Base-by-base conservation (phyloP, 2,329 filamentous ascomycete genomes). In the Mycosphaerelloides madeirae region DNA sequence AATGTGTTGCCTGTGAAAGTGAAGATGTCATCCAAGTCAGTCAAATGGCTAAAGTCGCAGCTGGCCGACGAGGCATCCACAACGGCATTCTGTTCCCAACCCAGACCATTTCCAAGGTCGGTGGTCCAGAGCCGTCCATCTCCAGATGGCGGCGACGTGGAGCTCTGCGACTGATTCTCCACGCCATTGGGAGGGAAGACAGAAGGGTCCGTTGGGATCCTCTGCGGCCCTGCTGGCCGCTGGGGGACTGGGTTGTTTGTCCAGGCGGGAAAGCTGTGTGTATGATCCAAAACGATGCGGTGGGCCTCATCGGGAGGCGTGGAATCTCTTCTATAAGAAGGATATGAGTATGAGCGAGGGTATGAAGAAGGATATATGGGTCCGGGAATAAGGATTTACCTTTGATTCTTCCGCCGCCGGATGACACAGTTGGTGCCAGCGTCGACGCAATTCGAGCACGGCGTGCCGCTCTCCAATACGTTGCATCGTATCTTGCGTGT, bases 391-490 rank as follows among this genome's bases (percentile, higher is more conserved):
- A 25, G 5, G 4, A 19, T 38, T 38, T 22, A 52, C 53, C 53
- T 51, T 35, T 55, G 50, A 29, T 53, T 53, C 44, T 55, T 55
- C 18, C 53, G 37, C 4, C 50, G 39, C 16, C 53, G 36, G 11
- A 52, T 49, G 14, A 55, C 43, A 38, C 53, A 53, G 18, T 34
- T 43, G 15, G 50, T 49, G 31, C 42, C 48, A 16, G 48, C 50
- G 32, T 53, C 50, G 5, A 53, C 50, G 31, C 53, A 55, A n/a
- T 55, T 53, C 11, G 46, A 46, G 40, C 53, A 55, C 18, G 53
- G 53, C 46, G 46, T 50, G 20, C 46, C 50, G 15, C 32, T 44
- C 19, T 55, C 53, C 29, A 52, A 42, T 12, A 55, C 47, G 29
- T 53, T 55, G 35, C 53, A 53, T 29, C 46, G 41, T 13, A 55